phyloP scores from a whole-genome alignment of 305 asterid species.

The Plantago coronopus region DNA sequence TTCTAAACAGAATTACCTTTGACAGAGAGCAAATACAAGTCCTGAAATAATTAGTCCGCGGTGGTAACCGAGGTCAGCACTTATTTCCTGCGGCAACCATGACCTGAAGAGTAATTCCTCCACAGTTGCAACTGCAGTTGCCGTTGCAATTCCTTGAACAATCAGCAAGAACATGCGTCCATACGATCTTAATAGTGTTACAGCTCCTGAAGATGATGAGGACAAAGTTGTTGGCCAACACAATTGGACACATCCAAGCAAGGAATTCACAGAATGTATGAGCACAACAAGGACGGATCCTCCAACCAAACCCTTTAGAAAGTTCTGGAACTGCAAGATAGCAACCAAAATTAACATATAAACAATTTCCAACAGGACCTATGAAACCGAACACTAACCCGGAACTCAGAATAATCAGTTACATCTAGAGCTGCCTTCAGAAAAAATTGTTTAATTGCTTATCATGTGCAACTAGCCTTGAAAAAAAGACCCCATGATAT shows the following conservation, averaged over 20 bases:
- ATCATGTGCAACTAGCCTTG: no score
- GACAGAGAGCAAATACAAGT: slow-evolving; percentile 66
- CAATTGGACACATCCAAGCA: slow-evolving; percentile 64
- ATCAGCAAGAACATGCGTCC: slow-evolving; percentile 44
- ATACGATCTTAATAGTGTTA: slow-evolving; percentile 46
- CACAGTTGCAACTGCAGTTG: slow-evolving; percentile 62
- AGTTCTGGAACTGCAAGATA: slow-evolving; percentile 56
- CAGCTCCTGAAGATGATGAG: slow-evolving; percentile 42
- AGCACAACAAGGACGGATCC: slow-evolving; percentile 66
- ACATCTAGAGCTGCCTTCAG: no score
- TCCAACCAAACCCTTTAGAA: slow-evolving; percentile 67
- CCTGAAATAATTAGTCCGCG: slow-evolving; percentile 76
- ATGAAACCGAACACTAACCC: no score
- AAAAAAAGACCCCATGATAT: no score
- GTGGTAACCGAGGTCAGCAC: slow-evolving; percentile 72
- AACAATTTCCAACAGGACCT: not conserved
- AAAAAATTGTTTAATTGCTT: no score
- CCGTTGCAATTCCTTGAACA: slow-evolving; percentile 56
- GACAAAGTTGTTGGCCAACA: slow-evolving; percentile 52
- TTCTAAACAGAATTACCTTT: slow-evolving; percentile 45
- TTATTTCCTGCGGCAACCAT: slow-evolving; percentile 93
- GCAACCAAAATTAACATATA: slow-evolving; percentile 18
- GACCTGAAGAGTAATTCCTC: slow-evolving; percentile 90
- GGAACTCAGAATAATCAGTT: no score
- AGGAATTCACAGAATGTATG: slow-evolving; percentile 51